phyloP scores from a whole-genome alignment of 73 alveolate genomes.

The Blepharisma japonicum region DNA sequence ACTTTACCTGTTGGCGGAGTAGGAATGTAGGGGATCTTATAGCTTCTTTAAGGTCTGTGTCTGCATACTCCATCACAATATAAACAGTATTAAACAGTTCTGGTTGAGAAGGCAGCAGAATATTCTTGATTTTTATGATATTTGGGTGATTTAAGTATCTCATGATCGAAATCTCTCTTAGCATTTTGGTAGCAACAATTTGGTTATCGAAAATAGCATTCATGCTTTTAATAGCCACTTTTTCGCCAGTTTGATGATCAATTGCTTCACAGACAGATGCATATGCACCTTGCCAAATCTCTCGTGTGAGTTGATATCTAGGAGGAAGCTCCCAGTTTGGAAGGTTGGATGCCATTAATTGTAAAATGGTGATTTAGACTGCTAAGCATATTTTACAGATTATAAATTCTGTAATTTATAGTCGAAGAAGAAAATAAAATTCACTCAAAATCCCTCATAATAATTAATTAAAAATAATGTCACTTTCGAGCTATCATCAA shows the following conservation, averaged over 20 bases:
- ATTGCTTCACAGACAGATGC: constrained; percentile 90
- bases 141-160: constrained; percentile 66
- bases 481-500: no score
- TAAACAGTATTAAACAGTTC: constrained; percentile 62
- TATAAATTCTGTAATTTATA: no score
- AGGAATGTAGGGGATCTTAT: constrained; percentile 71
- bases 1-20: constrained; percentile 59
- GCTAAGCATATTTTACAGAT: no score
- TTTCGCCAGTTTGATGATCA: constrained; percentile 74
- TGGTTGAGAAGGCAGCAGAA: constrained; percentile 60
- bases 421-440: no score
- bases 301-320: constrained; percentile 70
- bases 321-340: constrained; percentile 67
- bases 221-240: constrained; percentile 60
- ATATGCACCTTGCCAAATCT: constrained; percentile 88
- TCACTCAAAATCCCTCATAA: no score
- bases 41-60: constrained; percentile 72
- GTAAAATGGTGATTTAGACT: background rate
- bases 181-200: constrained; percentile 76
- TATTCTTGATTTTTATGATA: constrained; percentile 54
- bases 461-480: no score
- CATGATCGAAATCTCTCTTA: constrained; percentile 77
- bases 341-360: background rate
- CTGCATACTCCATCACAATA: constrained; percentile 73
- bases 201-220: constrained; percentile 46